Base-by-base conservation (phyloP, 345 rosid species). In the Hibiscus syriacus region DNA sequence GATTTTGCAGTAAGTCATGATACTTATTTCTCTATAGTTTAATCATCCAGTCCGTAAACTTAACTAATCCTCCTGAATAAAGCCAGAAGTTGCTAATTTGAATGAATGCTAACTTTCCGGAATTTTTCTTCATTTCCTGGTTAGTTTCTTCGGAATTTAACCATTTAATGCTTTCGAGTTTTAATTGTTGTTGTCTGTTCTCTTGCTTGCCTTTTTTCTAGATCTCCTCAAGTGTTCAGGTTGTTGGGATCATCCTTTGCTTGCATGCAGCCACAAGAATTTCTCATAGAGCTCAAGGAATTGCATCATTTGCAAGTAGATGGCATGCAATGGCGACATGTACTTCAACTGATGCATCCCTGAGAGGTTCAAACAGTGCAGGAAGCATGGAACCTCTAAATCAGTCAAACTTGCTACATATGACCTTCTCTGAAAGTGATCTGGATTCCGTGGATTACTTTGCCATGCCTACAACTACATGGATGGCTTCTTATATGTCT, bases 261-360 rank as follows among this genome's bases (percentile, higher is more conserved):
- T n/a, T n/a, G n/a, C n/a, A n/a, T n/a, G n/a, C n/a, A n/a, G n/a
- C n/a, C n/a, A n/a, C n/a, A n/a, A n/a, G n/a, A n/a, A n/a, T n/a
- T n/a, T n/a, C n/a, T n/a, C n/a, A 83, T 55, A 85, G 98, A 80
- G 96, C 98, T 12, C 91, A 86, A 70, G 85, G 81, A 32, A 72
- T 86, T 48, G 88, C 87, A 56, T 81, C 96, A 0, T 39, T 84
- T 63, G 92, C 89, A 13, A 86, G 91, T 72, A 81, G 83, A 83
- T 92, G 98, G 96, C 98, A 92, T 72, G 96, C 96, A 16, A 55
- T 87, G 38, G 88, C 82, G 70, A 89, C 96, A 13, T 89, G 95
- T 48, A 34, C 74, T 32, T 67, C 85, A 13, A 48, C 69, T 23
- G 95, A 84, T 46, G 39, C 80, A 63, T 73, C 90, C 71, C 48